phyloP scores from a whole-genome alignment of 768 basidiomycete species.

The Brasilioporus rufonigricans region DNA sequence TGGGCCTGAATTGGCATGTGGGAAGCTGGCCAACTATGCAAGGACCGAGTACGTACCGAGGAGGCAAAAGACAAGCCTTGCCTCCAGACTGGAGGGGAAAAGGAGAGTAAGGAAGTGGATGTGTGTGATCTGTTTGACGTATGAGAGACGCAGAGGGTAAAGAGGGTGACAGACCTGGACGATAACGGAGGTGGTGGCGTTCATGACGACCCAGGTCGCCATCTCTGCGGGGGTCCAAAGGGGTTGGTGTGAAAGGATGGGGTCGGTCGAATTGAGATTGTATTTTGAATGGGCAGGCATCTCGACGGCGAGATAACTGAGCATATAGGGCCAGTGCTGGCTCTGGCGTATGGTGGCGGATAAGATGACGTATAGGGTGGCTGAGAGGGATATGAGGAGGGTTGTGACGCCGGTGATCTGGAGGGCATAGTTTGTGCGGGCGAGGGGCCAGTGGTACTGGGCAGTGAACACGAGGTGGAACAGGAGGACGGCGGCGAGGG shows the following conservation, averaged over 20 bases:
- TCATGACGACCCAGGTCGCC: conserved; percentile 84
- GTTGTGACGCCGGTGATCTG: conserved; percentile 83
- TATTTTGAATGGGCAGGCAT: conserved; percentile 39
- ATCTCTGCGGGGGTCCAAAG: conserved; percentile 63
- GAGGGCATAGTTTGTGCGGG: conserved; percentile 86
- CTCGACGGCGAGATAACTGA: conserved; percentile 83
- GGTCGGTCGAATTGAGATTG: conserved; percentile 16
- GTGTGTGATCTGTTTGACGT: conserved; percentile 73
- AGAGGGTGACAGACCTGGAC: conserved; percentile 63
- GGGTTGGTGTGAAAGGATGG: conserved; percentile 22
- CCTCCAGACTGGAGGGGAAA: conserved; percentile 89
- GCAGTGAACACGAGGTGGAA: conserved; percentile 94
- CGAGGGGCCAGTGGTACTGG: conserved; percentile 94
- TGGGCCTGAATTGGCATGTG: conserved; percentile 51
- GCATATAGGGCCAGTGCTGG: conserved; percentile 90
- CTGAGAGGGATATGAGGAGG: conserved; percentile 73
- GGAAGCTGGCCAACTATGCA: not conserved
- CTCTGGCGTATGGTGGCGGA: conserved; percentile 58
- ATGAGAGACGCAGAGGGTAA: not conserved
- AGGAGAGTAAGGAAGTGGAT: conserved; percentile 96
- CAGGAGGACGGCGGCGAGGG: conserved; percentile 80
- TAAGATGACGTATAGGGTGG: conserved; percentile 76
- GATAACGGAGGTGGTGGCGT: conserved; percentile 76
- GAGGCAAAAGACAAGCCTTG: conserved; percentile 77
- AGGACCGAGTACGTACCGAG: conserved; percentile 56